Base-by-base conservation (phyloP, 2,329 filamentous ascomycete genomes). In the Cladosporium sp. region DNA sequence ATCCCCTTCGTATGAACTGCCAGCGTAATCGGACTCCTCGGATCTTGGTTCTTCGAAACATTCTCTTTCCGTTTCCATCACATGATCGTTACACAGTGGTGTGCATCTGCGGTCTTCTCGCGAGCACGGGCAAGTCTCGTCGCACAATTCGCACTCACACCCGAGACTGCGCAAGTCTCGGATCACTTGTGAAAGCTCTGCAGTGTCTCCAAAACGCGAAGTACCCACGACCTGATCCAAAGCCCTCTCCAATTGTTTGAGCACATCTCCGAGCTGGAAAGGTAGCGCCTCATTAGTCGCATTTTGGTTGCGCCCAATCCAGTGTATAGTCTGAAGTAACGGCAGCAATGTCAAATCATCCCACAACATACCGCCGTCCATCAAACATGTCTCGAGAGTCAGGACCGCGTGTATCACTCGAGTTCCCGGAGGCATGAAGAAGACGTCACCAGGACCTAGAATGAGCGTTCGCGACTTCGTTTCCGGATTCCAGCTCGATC, bases 351-450 rank as follows among this genome's bases (percentile, higher is more conserved):
- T 57, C 53, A 57, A 14, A 21, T 28, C 23, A 28, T 57, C 26
- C 53, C 53, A 57, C 11, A 57, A 8, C 53, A 57, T 57, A 18
- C 53, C 53, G 21, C 53, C 53, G 4, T 57, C 28, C 53, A 57
- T 57, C 21, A 57, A 28, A n/a, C 28, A 28, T 18, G 53, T 21
- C n/a, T 32, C 26, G 14, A 32, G 53, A 18, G 53, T 57, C n/a
- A 28, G 21, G 13, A 57, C 32, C 10, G 53, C 53, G 26, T 57
- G 53, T 23, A 57, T 57, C 16, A 21, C 16, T 11, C 53, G 32
- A 21, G 21, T 25, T 11, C 53, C 26, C 10, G 53, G 26, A 2
- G 53, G 53, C 53, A 57, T 57, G 26, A 36, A 57, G 21, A 58
- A 39, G 34, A 56, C 23, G 14, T 56, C 51, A 34, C 32, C 32